Conservation (phyloP, 495 filamentous ascomycete genomes). For the Xylaria longipes region DNA sequence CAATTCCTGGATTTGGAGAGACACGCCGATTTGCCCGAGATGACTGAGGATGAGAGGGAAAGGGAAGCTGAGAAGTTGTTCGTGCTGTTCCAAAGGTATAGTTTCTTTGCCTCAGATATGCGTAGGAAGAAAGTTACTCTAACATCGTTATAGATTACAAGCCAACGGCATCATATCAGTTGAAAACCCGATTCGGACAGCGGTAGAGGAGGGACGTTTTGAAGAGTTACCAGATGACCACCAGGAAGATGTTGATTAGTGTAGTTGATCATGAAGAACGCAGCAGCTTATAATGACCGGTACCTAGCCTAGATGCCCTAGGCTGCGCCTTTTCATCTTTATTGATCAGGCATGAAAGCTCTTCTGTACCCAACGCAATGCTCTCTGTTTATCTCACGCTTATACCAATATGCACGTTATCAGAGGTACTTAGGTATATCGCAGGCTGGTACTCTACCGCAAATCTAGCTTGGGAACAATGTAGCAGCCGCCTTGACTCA, state of each 20-base stretch:
- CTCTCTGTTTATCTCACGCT: background rate
- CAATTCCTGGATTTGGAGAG: constrained; percentile 78
- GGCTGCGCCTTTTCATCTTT: background rate
- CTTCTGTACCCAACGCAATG: background rate
- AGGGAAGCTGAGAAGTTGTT: constrained; percentile 91
- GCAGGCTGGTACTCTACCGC: background rate
- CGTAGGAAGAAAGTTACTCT: constrained; percentile 20
- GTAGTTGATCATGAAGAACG: background rate
- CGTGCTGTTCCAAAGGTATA: constrained; percentile 90
- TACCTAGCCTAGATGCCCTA: background rate
- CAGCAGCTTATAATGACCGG: background rate
- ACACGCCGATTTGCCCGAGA: constrained; percentile 62
- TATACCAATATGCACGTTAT: background rate
- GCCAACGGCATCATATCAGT: constrained; percentile 83
- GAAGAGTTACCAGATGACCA: constrained; percentile 67
- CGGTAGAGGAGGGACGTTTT: constrained; percentile 77
- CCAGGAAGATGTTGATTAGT: constrained; percentile 48
- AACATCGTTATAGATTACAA: constrained; percentile 65
- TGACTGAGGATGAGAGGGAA: constrained; percentile 93
- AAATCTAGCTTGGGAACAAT: background rate
- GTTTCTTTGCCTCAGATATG: background rate
- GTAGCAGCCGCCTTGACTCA: background rate
- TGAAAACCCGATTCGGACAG: constrained; percentile 83
- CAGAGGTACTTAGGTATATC: background rate
- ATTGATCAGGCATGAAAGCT: background rate